phyloP scores from a whole-genome alignment of 495 filamentous ascomycete species.

The Melanomma pulvis-pyrius region DNA sequence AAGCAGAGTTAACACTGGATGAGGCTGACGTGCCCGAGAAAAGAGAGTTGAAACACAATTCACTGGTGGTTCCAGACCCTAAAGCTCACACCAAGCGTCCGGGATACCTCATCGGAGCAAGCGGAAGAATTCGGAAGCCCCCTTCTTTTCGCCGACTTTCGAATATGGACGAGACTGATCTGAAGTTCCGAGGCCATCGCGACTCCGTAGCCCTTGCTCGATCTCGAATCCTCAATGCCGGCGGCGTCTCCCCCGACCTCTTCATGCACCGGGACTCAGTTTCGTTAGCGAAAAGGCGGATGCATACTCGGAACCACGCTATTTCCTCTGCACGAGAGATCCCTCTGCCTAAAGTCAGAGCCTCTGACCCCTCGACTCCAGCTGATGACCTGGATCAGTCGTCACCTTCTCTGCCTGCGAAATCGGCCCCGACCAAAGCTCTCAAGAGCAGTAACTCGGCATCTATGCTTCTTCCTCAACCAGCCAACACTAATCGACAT shows the following conservation, averaged over 20 bases:
- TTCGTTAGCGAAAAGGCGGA: conserved; percentile 29
- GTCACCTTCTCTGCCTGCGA: neutral
- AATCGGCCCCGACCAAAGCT: neutral
- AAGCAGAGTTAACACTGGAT: neutral
- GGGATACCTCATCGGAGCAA: neutral
- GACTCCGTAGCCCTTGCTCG: conserved; percentile 30
- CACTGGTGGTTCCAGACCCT: conserved; percentile 8
- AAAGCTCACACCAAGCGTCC: neutral
- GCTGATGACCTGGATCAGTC: neutral
- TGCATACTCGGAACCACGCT: conserved; percentile 31
- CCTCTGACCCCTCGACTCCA: neutral
- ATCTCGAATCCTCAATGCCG: conserved; percentile 23
- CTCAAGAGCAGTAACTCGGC: conserved; percentile 3
- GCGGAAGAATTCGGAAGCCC: conserved; percentile 1
- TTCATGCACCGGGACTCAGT: conserved; percentile 34
- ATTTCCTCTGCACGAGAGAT: conserved; percentile 14
- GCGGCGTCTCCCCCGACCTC: conserved; percentile 24
- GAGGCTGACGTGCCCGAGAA: neutral
- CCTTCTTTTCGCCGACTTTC: conserved; percentile 9
- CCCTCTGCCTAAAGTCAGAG: neutral
- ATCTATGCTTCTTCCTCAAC: neutral
- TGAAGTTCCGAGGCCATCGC: conserved; percentile 28
- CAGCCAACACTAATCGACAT: conserved; percentile 4
- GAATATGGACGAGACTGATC: conserved; percentile 26
- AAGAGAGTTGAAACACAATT: neutral